A percentile compares a stretch with the other conserved stretches of the same genome.
phyloP scores from a whole-genome alignment of 83 land plant genomes.

The Diphasiastrum complanatum region DNA sequence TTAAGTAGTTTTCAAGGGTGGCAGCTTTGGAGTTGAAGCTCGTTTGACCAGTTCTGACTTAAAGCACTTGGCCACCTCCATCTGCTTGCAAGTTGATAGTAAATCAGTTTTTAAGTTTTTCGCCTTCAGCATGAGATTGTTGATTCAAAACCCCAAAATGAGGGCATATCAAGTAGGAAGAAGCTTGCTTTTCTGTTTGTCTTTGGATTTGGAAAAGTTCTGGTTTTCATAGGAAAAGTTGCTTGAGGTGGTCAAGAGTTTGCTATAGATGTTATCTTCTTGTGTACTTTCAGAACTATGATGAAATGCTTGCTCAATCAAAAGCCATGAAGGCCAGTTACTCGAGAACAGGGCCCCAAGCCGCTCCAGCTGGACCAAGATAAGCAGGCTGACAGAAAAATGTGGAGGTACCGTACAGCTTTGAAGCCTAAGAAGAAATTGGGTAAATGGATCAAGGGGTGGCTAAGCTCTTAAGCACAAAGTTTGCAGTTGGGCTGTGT shows the following conservation, averaged over 20 bases:
- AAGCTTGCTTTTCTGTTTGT: slow-evolving; percentile 1
- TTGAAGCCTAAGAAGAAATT: neutral
- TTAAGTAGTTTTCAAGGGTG: too few species aligned
- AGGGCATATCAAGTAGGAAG: too few species aligned
- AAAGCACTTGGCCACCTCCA: too few species aligned
- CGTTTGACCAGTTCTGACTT: too few species aligned
- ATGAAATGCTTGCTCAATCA: slow-evolving; percentile 61
- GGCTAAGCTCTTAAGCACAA: too few species aligned
- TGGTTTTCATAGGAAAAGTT: neutral
- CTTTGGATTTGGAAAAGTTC: neutral
- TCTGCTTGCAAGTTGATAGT: too few species aligned
- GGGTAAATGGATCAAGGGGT: neutral
- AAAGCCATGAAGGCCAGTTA: slow-evolving; percentile 39
- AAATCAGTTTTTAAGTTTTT: too few species aligned
- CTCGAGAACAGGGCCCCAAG: slow-evolving; percentile 14
- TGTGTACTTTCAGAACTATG: slow-evolving; percentile 47
- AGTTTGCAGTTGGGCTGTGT: too few species aligned
- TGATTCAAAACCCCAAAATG: too few species aligned
- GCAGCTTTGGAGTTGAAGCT: too few species aligned
- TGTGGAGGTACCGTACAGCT: neutral
- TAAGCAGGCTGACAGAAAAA: slow-evolving; percentile 6
- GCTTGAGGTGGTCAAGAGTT: too few species aligned
- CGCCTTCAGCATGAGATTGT: too few species aligned
- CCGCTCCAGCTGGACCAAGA: slow-evolving; percentile 26
- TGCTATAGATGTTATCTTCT: neutral